Base-by-base conservation (phyloP, 169 alveolate species). In the Plasmodium relictum region DNA sequence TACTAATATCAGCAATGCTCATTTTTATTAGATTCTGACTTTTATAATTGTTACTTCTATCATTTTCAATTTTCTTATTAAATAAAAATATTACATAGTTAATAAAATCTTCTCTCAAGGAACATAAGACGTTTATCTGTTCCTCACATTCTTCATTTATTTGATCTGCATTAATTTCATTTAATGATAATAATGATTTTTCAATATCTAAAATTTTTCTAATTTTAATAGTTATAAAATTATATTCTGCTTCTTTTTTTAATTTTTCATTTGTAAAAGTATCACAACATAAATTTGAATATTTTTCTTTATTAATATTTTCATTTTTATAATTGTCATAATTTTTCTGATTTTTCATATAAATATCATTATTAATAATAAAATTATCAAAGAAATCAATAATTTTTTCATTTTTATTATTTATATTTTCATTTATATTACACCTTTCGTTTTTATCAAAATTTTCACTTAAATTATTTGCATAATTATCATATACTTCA, bases 91-190 rank as follows among this genome's bases (percentile, higher is more conserved):
- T 62, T 8, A 76, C 65, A 76, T 42, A 76, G 14, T 76, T 76
- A 18, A 76, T 61, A 63, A 76, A 76, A 12, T 76, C 88, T 54
- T 76, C 59, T 54, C 76, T 45, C 24, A 76, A 44, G 42, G 66
- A 44, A 18, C 50, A 76, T 68, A 76, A 44, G 2, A 76, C 7
- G 20, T 65, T 61, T 45, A 76, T 63, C 41, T 76, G 50, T 26
- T 76, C 74, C 16, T 63, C 66, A 62, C 88, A 76, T 5, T 76
- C 88, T 45, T 76, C 76, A 45, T 41, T 76, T 50, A 76, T 62
- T 44, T 20, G 41, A 52, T 76, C 48, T 10, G 24, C 14, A 7
- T 76, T 31, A 18, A 76, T 76, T 63, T 76, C 76, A 37, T 56
- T 41, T 76, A 54, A 20, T 16, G 76, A 63, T 12, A 76, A 48